phyloP scores from a whole-genome alignment of 129 eudicot species.

The Chrysanthemum seticuspe region DNA sequence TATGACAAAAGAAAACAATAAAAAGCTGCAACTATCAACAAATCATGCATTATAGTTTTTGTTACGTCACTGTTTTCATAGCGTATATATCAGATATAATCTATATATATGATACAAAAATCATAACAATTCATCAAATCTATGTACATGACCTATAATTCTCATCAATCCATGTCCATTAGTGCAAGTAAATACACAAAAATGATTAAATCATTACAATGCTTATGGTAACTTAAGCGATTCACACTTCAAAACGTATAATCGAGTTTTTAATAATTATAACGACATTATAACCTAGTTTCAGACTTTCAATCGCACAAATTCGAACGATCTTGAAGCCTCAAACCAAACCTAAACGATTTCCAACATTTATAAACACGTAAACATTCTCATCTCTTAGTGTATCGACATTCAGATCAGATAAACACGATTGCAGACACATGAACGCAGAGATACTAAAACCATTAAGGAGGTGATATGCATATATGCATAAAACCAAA shows the following conservation, averaged over 20 bases:
- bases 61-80: too few species aligned
- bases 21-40: too few species aligned
- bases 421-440: background rate
- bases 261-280: background rate
- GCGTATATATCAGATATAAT: too few species aligned
- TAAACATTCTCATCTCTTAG: background rate
- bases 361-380: background rate
- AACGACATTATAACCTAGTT: background rate
- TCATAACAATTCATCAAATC: too few species aligned
- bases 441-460: background rate
- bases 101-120: too few species aligned
- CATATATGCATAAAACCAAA: slow-evolving; percentile 7
- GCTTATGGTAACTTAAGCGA: background rate
- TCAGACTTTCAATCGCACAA: background rate
- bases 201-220: background rate
- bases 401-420: too few species aligned
- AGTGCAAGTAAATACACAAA: background rate
- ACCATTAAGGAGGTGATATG: slow-evolving; percentile 15
- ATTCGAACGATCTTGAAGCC: too few species aligned
- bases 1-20: background rate
- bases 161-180: background rate
- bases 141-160: background rate
- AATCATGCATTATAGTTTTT: too few species aligned
- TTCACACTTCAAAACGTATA: background rate
- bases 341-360: background rate